These are phyloP conservation scores for Dianthus caryophyllus DNA, from an alignment of 148 eudicot species.

Conservation along the genomic window DNA sequence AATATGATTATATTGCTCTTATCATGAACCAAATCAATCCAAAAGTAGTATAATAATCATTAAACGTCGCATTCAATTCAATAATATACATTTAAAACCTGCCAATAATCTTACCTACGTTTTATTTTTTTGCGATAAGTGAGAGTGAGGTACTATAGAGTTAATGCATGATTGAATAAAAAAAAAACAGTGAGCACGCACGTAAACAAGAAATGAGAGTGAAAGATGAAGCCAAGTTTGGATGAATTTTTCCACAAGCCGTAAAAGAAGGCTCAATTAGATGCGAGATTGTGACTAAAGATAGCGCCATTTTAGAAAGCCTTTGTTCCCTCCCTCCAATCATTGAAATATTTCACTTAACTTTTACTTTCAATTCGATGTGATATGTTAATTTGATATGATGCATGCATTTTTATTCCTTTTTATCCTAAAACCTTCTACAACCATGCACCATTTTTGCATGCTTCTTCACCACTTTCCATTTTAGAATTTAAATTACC, in stretches of 20 bases:
- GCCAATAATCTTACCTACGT: no score
- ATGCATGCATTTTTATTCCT: not conserved
- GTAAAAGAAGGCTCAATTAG: not conserved
- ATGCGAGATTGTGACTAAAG: slow-evolving; percentile 16
- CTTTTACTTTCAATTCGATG: no score
- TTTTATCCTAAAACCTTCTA: not conserved
- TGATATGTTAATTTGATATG: not conserved
- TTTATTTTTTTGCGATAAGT: no score
- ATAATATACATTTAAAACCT: no score
- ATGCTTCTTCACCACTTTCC: not conserved
- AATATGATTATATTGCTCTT: no score
- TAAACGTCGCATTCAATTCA: no score
- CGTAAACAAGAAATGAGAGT: not conserved
- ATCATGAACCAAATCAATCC: no score
- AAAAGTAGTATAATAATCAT: no score
- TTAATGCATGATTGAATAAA: slow-evolving; percentile 9
- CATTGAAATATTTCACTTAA: no score
- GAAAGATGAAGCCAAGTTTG: slow-evolving; percentile 11
- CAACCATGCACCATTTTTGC: not conserved
- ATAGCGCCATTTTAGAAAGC: slow-evolving; percentile 15
- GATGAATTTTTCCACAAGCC: slow-evolving; percentile 8
- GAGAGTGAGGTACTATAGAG: no score
- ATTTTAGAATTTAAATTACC: not conserved
- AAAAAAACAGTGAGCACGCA: slow-evolving; percentile 6
- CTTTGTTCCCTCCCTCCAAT: slow-evolving; percentile 9